Conservation (phyloP, 1,284 basidiomycete genomes). For the Fomitiporia mediterranea region DNA sequence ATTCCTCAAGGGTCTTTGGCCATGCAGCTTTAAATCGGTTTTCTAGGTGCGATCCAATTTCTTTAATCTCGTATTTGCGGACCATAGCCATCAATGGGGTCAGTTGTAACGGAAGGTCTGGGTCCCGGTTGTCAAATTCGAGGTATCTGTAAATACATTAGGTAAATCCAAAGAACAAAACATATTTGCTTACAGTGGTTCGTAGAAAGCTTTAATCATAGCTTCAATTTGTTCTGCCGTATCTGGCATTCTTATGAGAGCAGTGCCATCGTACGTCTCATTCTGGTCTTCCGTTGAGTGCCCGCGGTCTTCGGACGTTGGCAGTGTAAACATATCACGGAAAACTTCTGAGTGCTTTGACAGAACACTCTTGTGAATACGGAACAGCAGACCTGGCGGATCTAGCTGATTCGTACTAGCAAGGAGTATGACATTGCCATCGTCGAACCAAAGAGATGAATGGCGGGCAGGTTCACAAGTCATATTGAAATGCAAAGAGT, state of each 20-base stretch:
- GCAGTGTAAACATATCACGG: neutral
- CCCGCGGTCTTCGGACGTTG: neutral
- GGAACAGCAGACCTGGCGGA: neutral
- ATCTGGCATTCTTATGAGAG: slow-evolving; percentile 3
- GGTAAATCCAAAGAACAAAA: neutral
- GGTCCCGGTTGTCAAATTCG: neutral
- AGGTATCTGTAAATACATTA: neutral
- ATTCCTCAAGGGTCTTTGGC: slow-evolving; percentile 5
- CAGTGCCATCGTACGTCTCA: neutral
- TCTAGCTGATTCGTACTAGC: neutral
- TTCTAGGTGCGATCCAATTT: neutral
- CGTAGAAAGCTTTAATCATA: neutral
- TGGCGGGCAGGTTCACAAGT: neutral
- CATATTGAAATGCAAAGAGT: neutral
- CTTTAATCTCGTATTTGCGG: neutral
- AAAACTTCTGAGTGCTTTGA: slow-evolving; percentile 2
- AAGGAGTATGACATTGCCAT: neutral
- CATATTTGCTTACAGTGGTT: neutral
- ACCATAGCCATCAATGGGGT: neutral
- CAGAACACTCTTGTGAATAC: neutral
- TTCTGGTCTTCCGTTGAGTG: neutral
- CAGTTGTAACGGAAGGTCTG: neutral
- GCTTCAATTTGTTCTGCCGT: neutral
- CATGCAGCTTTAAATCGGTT: slow-evolving; percentile 3
- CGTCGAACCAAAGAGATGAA: slow-evolving; percentile 2